Conservation (phyloP, 306 rosid genomes). For the Trifolium fragiferum region DNA sequence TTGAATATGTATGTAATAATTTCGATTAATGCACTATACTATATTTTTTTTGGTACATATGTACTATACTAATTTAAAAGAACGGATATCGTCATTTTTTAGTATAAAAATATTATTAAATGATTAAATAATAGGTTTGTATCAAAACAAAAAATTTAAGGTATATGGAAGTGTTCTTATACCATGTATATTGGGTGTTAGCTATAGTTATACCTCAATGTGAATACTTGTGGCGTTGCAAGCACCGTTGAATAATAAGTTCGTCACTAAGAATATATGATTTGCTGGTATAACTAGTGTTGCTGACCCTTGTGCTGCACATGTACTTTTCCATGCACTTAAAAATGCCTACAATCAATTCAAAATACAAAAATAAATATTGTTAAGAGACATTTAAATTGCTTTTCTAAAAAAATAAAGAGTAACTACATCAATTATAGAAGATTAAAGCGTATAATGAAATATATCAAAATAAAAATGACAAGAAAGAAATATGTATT, state of each 20-base stretch:
- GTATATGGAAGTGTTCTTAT: no score
- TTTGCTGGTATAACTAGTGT: conserved; percentile 36
- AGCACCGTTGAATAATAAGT: background rate
- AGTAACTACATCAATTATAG: background rate
- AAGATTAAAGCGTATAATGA: background rate
- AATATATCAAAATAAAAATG: background rate
- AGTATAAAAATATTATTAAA: no score
- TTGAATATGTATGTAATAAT: no score
- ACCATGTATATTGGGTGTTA: no score
- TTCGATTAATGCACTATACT: no score
- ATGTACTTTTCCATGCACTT: conserved; percentile 30
- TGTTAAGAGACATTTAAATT: background rate
- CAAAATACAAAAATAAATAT: background rate
- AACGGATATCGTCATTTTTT: no score
- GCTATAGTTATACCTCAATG: background rate
- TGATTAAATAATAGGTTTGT: no score
- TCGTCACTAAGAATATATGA: background rate
- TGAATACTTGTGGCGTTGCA: background rate
- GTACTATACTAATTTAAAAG: no score
- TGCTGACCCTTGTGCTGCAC: conserved; percentile 26
- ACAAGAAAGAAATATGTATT: background rate
- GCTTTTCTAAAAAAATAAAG: no score
- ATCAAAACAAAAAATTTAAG: no score
- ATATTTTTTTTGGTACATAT: no score
- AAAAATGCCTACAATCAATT: conserved; percentile 33